Conservation (phyloP, 345 rosid genomes). For the Citrus inodora region DNA sequence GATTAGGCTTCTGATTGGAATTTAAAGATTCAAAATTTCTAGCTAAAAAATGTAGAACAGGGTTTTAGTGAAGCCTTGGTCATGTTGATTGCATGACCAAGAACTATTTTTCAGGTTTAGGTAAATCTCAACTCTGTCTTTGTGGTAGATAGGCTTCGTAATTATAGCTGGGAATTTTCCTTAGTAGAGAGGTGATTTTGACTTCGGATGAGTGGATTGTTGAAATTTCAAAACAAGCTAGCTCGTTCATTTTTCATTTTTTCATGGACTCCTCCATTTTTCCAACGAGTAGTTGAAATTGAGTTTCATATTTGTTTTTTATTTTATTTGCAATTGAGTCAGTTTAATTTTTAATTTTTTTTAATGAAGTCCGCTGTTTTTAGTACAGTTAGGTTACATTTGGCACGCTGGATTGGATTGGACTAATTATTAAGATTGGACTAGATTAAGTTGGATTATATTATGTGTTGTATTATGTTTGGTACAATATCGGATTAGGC, state of each 20-base stretch:
- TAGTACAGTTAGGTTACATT: too few relatives aligned
- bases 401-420: too few relatives aligned
- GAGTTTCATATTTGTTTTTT: too few relatives aligned
- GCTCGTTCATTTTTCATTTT: too few relatives aligned
- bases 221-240: background rate
- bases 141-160: background rate
- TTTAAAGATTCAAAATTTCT: background rate
- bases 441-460: too few relatives aligned
- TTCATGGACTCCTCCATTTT: too few relatives aligned
- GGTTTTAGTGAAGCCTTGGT: background rate
- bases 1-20: background rate
- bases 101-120: background rate
- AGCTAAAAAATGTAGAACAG: background rate
- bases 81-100: background rate
- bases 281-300: too few relatives aligned
- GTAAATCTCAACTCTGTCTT: background rate
- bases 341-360: too few relatives aligned
- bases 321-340: too few relatives aligned
- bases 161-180: background rate
- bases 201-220: background rate
- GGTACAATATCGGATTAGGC: too few relatives aligned
- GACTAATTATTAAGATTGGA: too few relatives aligned
- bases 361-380: background rate
- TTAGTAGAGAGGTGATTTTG: background rate
- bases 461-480: too few relatives aligned